Percentiles rank a stretch among this genome's conserved stretches.
phyloP scores from a whole-genome alignment of 495 filamentous ascomycete genomes.

The Xylaria intraflava region DNA sequence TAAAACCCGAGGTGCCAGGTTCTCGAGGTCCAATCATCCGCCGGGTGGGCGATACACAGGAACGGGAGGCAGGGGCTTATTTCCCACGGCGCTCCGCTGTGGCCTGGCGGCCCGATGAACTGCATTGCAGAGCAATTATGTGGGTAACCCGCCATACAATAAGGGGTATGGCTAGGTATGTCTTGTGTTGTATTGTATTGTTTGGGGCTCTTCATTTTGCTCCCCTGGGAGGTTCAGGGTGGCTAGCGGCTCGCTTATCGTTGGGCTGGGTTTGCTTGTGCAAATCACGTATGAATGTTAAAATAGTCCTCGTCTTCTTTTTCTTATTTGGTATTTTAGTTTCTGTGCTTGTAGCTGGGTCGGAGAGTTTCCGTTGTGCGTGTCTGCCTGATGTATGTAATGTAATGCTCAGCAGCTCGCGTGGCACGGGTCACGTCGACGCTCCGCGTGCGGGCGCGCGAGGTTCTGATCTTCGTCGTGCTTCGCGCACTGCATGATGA shows the following conservation, averaged over 20 bases:
- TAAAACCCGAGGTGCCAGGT: no score
- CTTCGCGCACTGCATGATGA: not conserved
- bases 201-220: not conserved
- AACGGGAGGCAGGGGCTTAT: not conserved
- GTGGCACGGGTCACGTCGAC: not conserved
- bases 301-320: not conserved
- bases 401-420: not conserved
- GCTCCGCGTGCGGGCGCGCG: not conserved
- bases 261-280: not conserved
- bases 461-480: not conserved
- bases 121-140: constrained; percentile 5
- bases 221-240: not conserved
- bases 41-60: not conserved
- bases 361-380: no score
- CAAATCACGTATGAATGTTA: not conserved
- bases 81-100: not conserved
- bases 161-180: no score
- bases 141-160: not conserved
- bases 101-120: constrained; percentile 9
- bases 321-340: not conserved
- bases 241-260: not conserved
- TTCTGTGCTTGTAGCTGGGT: not conserved
- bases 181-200: no score
- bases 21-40: not conserved
- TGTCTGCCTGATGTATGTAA: not conserved